phyloP scores from a whole-genome alignment of 208 protist genomes.

The Naegleria lovaniensis region DNA sequence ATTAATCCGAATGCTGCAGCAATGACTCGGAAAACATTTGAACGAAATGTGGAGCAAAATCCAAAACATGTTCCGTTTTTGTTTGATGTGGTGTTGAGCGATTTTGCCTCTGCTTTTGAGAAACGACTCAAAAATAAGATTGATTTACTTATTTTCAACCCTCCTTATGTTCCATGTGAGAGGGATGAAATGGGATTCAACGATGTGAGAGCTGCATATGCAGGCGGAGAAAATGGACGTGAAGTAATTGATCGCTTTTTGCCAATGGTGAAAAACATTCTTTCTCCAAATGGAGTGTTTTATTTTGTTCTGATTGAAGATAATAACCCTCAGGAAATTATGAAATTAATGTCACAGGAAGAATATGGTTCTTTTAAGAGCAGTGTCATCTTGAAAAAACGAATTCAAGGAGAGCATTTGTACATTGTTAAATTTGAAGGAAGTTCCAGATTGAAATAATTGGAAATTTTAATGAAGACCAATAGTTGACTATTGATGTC shows the following conservation, averaged over 20 bases:
- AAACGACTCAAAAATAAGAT: not conserved
- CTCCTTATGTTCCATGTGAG: conserved; percentile 28
- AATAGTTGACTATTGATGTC: too few relatives aligned
- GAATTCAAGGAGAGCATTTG: not conserved
- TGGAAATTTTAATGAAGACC: too few relatives aligned
- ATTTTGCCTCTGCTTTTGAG: not conserved
- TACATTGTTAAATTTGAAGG: not conserved
- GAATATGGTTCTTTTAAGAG: not conserved
- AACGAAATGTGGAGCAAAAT: not conserved
- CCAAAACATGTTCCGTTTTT: not conserved
- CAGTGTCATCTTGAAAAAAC: not conserved
- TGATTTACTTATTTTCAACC: conserved; percentile 23
- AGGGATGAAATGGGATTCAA: not conserved
- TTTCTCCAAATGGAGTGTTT: conserved; percentile 8
- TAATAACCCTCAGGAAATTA: conserved; percentile 27
- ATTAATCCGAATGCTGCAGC: conserved; percentile 21
- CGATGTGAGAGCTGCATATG: conserved; percentile 2
- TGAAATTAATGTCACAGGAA: not conserved
- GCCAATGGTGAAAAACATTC: conserved; percentile 7
- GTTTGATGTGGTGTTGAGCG: not conserved
- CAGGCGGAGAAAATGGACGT: conserved; percentile 19
- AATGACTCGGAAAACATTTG: conserved; percentile 7
- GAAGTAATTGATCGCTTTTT: conserved; percentile 27
- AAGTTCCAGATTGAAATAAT: too few relatives aligned
- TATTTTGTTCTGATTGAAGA: conserved; percentile 26